Percentiles rank a stretch among this genome's conserved stretches.
Conservation (phyloP, 768 basidiomycete species). For the Lactarius hatsudake region DNA sequence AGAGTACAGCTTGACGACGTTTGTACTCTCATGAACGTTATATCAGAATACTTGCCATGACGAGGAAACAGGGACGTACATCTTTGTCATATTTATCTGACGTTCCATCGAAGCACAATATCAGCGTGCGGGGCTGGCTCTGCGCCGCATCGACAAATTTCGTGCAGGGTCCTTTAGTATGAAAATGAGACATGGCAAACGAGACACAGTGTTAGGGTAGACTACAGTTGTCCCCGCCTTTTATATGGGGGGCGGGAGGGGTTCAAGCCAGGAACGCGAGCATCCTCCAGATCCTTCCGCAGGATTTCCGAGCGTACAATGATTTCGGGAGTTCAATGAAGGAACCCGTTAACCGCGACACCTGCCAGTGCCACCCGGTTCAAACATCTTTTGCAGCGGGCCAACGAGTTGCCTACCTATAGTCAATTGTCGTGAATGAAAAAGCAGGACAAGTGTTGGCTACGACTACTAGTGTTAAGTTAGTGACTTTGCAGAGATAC, state of each 20-base stretch:
- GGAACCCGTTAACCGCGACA: too few species aligned
- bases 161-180: background rate
- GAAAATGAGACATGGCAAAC: background rate
- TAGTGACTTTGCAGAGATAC: too few species aligned
- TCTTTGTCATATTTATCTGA: constrained; percentile 7
- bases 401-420: too few species aligned
- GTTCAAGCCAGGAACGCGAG: background rate
- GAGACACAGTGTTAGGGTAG: background rate
- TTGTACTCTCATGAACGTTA: constrained; percentile 37
- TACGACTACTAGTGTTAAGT: too few species aligned
- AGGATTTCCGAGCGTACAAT: too few species aligned
- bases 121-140: constrained; percentile 10
- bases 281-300: too few species aligned
- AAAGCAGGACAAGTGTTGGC: too few species aligned
- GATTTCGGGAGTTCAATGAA: too few species aligned
- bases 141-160: background rate
- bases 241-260: background rate
- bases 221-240: background rate
- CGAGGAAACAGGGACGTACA: background rate
- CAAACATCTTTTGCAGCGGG: too few species aligned
- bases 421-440: too few species aligned
- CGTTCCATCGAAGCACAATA: constrained; percentile 23
- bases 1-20: constrained; percentile 39
- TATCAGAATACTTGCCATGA: background rate
- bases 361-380: too few species aligned